Conservation (phyloP, 2,329 filamentous ascomycete genomes). For the Fusarium secorum region DNA sequence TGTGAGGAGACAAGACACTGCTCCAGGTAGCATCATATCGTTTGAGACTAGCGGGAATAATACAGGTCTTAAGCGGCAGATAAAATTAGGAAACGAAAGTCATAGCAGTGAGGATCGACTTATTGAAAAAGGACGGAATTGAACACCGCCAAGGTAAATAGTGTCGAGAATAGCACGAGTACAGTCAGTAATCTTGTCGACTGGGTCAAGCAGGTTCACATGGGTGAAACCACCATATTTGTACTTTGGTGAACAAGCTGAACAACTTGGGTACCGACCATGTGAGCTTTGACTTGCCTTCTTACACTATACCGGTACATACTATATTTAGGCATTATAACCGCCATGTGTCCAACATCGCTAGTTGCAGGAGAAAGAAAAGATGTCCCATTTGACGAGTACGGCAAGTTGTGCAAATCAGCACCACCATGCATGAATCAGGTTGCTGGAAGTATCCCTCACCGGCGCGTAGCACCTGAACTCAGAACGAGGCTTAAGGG, state of each 20-base stretch:
- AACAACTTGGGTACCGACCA: neutral
- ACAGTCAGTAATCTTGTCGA: neutral
- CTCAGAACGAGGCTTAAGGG: neutral
- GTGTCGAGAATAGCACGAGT: neutral
- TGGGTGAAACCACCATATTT: neutral
- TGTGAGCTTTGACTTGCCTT: neutral
- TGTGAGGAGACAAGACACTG: rapidly evolving
- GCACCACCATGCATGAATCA: neutral
- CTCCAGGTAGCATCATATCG: neutral
- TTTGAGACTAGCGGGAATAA: rapidly evolving
- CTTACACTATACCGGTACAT: rapidly evolving
- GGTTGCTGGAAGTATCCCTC: neutral
- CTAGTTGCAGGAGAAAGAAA: no score
- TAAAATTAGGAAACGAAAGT: rapidly evolving
- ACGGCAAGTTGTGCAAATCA: neutral
- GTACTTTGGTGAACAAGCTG: neutral
- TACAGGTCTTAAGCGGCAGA: neutral
- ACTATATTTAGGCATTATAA: rapidly evolving
- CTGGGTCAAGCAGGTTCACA: neutral
- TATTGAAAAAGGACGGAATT: rapidly evolving
- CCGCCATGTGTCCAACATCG: neutral
- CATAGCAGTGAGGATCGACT: neutral
- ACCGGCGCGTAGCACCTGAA: neutral
- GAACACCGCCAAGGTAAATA: rapidly evolving
- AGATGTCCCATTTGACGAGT: neutral